Conservation (phyloP, 2,329 filamentous ascomycete species). For the Aspergillus sp. region DNA sequence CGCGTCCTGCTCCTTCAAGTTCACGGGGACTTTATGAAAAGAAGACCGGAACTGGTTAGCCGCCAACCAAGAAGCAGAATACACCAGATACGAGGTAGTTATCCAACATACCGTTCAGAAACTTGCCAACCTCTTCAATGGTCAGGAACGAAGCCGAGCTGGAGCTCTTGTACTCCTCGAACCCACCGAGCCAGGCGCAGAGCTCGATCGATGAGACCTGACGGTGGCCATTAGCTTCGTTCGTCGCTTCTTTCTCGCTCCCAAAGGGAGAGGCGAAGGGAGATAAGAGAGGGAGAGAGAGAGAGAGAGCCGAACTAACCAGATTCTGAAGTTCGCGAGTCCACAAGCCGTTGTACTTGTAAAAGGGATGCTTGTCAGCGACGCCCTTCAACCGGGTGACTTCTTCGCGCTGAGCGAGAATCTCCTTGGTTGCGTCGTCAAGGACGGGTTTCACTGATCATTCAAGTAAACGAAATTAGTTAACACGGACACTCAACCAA, state of each 20-base stretch:
- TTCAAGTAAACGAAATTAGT: background rate
- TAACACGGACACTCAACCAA: background rate
- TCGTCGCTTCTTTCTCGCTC: background rate
- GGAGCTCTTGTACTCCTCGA: conserved; percentile 56
- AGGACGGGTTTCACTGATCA: conserved; percentile 66
- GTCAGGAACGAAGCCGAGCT: conserved; percentile 71
- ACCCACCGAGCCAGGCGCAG: conserved; percentile 77
- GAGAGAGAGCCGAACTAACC: conserved; percentile 42
- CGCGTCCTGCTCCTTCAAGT: conserved; percentile 81
- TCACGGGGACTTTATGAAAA: conserved; percentile 70
- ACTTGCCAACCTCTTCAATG: conserved; percentile 79
- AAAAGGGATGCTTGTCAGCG: conserved; percentile 88
- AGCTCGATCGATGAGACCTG: conserved; percentile 60
- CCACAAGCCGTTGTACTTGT: conserved; percentile 96
- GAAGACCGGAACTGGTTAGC: background rate
- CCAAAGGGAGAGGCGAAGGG: background rate
- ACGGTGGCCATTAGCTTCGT: background rate
- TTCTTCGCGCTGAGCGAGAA: conserved; percentile 70
- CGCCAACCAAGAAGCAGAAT: background rate
- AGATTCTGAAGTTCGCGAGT: conserved; percentile 78
- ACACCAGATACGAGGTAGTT: conserved; percentile 4
- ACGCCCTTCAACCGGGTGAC: conserved; percentile 68
- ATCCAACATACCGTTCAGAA: conserved; percentile 65
- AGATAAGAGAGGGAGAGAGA: background rate
- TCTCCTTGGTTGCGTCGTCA: conserved; percentile 65